Evolutionary conservation across 2,329 filamentous ascomycete genomes (phyloP), one percentile per base, ranked within the genome.

Genomic region (Hypoxylon sp.): DNA sequence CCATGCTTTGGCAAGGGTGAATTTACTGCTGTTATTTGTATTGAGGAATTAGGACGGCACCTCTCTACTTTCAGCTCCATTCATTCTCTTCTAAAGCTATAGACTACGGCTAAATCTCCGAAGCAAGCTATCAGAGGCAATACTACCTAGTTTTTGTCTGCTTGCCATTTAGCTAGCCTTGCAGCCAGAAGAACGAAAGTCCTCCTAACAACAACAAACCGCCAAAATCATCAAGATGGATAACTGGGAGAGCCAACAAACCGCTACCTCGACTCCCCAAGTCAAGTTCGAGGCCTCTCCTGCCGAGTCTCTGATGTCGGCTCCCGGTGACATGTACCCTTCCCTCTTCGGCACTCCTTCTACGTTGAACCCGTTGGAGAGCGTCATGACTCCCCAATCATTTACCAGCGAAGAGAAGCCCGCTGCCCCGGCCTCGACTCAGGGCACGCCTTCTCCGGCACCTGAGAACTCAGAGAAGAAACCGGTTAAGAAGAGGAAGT

Each of bases 401-500:
- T 75, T 74, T 27, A 65, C 67, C 37, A 79, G 67, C 51, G 70
- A 76, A 5, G 71, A 73, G 3, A 56, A 61, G 32, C 14, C 66
- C 29, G 61, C 63, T 32, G 54, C 70, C 30, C 56, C 68, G 5
- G 65, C 72, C 1, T 25, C 70, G 1, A 59, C 71, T 5, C 60
- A 73, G 0, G 62, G 74, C 1, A 64, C 74, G 0, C 58, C 71
- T 2, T 65, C 69, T 16, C 63, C 69, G 11, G 65, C 65, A n/a
- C 59, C 73, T 1, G 74, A 76, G n/a, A 52, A 57, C 5, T 9
- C 69, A 2, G 71, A 78, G 48, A 93, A 92, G 85, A 96, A 93
- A 83, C 85, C 87, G 0, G 82, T 86, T 34, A 97, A 97, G 88
- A 97, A 97, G 88, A 87, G 96, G 75, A 99, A 98, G 83, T 98